These are phyloP conservation scores for Candida morakotiae DNA, from an alignment of 805 yeast genomes.

Conservation along the genomic window DNA sequence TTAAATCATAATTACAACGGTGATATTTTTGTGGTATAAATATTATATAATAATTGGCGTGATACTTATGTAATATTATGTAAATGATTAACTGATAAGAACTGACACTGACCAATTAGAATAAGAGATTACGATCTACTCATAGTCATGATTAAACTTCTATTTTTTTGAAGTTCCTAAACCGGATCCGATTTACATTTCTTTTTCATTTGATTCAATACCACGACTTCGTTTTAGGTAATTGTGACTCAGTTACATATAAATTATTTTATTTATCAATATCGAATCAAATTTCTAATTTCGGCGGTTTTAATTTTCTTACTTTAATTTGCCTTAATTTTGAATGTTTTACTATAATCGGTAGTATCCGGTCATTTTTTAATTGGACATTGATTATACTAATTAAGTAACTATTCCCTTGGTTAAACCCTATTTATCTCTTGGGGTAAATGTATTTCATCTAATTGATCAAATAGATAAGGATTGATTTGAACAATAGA, in stretches of 20 bases:
- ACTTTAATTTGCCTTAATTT: too few relatives aligned
- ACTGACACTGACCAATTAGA: slow-evolving; percentile 1
- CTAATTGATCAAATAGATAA: too few relatives aligned
- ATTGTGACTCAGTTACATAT: not conserved
- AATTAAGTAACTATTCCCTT: too few relatives aligned
- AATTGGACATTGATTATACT: too few relatives aligned
- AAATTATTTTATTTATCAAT: not conserved
- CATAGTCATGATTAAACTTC: not conserved
- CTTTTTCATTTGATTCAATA: too few relatives aligned
- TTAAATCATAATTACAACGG: not conserved
- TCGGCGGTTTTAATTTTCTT: too few relatives aligned
- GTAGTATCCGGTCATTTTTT: too few relatives aligned
- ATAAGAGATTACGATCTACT: not conserved
- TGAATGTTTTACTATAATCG: too few relatives aligned
- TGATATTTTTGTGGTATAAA: not conserved
- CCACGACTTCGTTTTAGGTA: too few relatives aligned
- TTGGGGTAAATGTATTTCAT: too few relatives aligned
- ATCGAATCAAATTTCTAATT: not conserved
- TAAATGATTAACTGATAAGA: not conserved
- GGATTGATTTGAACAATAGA: too few relatives aligned
- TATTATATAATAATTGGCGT: not conserved
- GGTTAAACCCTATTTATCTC: too few relatives aligned
- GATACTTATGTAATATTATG: not conserved
- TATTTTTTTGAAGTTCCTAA: not conserved
- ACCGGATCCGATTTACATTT: not conserved